Evolutionary conservation across 2,329 filamentous ascomycete species (phyloP).

Genomic region (Colletotrichum sp.): DNA sequence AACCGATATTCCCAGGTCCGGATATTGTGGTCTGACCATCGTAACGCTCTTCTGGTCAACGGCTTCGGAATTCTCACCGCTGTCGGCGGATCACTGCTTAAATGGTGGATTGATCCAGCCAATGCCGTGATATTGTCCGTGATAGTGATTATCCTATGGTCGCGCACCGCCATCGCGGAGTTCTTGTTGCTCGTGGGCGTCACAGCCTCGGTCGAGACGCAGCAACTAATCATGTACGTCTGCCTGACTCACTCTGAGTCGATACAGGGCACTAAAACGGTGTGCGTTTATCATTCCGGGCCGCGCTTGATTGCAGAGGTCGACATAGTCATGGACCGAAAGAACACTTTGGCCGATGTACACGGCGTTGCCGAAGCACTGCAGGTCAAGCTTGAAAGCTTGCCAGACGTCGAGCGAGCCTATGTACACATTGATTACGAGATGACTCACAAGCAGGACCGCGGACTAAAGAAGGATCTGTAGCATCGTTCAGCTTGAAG

Average conservation of each 20-base stretch:
- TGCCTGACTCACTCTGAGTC: slow-evolving; percentile 90
- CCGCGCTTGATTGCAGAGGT: slow-evolving; percentile 92
- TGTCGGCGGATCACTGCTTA: slow-evolving; percentile 83
- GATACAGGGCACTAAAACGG: slow-evolving; percentile 89
- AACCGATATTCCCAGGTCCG: slow-evolving; percentile 90
- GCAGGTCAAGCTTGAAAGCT: slow-evolving; percentile 89
- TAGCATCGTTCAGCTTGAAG: slow-evolving; percentile 29
- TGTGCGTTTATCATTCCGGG: slow-evolving; percentile 90
- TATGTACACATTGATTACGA: slow-evolving; percentile 99
- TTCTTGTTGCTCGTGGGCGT: slow-evolving; percentile 92
- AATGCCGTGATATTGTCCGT: slow-evolving; percentile 86
- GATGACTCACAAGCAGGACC: slow-evolving; percentile 92
- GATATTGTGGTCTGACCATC: slow-evolving; percentile 97
- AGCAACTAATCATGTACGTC: slow-evolving; percentile 95
- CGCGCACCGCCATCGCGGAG: slow-evolving; percentile 83
- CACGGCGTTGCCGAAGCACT: slow-evolving; percentile 94
- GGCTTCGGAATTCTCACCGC: slow-evolving; percentile 90
- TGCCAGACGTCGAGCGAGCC: slow-evolving; percentile 90
- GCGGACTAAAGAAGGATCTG: slow-evolving; percentile 66
- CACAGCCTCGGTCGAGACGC: slow-evolving; percentile 80
- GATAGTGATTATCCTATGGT: slow-evolving; percentile 81
- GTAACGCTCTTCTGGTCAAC: slow-evolving; percentile 95
- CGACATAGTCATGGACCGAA: slow-evolving; percentile 89
- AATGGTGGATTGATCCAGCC: slow-evolving; percentile 94
- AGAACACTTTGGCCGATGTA: slow-evolving; percentile 74